Percentiles rank a stretch among this genome's conserved stretches.
Evolutionary conservation across 805 yeast species (phyloP).

Genomic region (Aciculoconidium aculeatum): DNA sequence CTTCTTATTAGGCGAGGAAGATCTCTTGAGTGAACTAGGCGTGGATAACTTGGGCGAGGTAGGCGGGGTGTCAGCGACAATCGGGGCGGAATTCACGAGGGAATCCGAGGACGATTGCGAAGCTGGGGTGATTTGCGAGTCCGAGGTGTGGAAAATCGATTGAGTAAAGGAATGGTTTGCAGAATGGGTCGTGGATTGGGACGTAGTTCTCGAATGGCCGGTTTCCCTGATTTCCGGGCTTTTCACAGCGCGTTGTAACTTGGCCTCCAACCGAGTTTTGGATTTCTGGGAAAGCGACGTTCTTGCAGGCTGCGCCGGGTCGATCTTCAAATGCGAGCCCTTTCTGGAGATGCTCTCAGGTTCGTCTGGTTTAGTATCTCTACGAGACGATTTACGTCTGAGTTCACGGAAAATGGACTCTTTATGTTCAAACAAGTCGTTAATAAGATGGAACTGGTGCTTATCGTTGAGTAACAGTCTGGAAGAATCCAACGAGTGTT

Average conservation of each 20-base stretch:
- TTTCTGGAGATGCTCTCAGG: too few species aligned
- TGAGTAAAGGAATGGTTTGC: too few species aligned
- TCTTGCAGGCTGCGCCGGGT: slow-evolving; percentile 3
- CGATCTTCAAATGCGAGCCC: too few species aligned
- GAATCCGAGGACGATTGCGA: too few species aligned
- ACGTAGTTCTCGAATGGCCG: too few species aligned
- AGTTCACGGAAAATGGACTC: slow-evolving; percentile 62
- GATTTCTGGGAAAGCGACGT: slow-evolving; percentile 13
- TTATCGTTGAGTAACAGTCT: slow-evolving; percentile 43
- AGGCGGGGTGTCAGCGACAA: slow-evolving; percentile 11
- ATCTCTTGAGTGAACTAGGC: slow-evolving; percentile 23
- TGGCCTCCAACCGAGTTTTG: slow-evolving; percentile 22
- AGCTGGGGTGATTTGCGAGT: too few species aligned
- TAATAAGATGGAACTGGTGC: slow-evolving; percentile 51
- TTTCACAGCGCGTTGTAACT: slow-evolving; percentile 22
- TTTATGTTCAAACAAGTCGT: slow-evolving; percentile 56
- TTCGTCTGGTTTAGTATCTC: slow-evolving; percentile 7
- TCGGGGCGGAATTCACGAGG: too few species aligned
- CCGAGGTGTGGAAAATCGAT: too few species aligned
- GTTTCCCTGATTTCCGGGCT: slow-evolving; percentile 10
- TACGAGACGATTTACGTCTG: slow-evolving; percentile 29
- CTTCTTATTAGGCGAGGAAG: slow-evolving; percentile 36
- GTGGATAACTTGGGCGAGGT: slow-evolving; percentile 11
- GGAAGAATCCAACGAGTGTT: slow-evolving; percentile 15
- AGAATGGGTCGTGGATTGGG: too few species aligned